Evolutionary conservation across 2,329 filamentous ascomycete genomes (phyloP).

Genomic region (Fusarium nisikadoi): DNA sequence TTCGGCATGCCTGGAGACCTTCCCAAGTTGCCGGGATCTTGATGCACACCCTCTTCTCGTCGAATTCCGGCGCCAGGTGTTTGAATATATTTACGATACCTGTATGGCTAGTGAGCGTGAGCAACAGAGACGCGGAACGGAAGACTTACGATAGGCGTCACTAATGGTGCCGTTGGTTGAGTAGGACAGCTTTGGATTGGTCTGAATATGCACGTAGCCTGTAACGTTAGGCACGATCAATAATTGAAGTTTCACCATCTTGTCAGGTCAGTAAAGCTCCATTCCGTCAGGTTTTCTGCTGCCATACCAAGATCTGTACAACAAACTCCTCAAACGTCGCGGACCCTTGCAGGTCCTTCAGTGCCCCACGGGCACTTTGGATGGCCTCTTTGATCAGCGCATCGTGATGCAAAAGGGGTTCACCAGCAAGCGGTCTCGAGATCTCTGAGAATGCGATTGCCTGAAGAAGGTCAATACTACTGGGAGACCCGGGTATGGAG

Average conservation of each 20-base stretch:
- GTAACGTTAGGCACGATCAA: conserved; percentile 60
- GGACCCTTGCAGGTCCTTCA: conserved; percentile 35
- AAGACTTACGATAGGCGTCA: conserved; percentile 60
- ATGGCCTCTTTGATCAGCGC: conserved; percentile 45
- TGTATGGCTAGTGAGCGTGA: conserved; percentile 37
- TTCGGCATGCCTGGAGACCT: conserved; percentile 68
- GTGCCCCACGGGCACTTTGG: conserved; percentile 30
- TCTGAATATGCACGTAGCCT: conserved; percentile 68
- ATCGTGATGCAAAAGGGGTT: conserved; percentile 43
- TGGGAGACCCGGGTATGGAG: background rate
- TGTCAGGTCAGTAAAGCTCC: background rate
- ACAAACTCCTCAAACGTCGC: conserved; percentile 58
- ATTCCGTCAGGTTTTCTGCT: rapidly evolving
- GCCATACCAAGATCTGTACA: conserved; percentile 63
- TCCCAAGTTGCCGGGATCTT: conserved; percentile 73
- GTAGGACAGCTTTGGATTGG: conserved; percentile 66
- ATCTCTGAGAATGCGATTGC: conserved; percentile 51
- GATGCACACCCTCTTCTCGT: conserved; percentile 65
- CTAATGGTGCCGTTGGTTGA: conserved; percentile 59
- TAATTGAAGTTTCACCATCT: conserved; percentile 67
- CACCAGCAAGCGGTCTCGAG: conserved; percentile 30
- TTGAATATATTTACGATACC: conserved; percentile 56
- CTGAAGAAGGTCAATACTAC: conserved; percentile 21
- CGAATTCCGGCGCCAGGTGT: conserved; percentile 45
- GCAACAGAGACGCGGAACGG: rapidly evolving